A percentile compares a stretch with the other conserved stretches of the same genome.
These are phyloP conservation scores for Sphaerobolus stellatus DNA, from an alignment of 1,284 basidiomycete species.

Conservation along the genomic window DNA sequence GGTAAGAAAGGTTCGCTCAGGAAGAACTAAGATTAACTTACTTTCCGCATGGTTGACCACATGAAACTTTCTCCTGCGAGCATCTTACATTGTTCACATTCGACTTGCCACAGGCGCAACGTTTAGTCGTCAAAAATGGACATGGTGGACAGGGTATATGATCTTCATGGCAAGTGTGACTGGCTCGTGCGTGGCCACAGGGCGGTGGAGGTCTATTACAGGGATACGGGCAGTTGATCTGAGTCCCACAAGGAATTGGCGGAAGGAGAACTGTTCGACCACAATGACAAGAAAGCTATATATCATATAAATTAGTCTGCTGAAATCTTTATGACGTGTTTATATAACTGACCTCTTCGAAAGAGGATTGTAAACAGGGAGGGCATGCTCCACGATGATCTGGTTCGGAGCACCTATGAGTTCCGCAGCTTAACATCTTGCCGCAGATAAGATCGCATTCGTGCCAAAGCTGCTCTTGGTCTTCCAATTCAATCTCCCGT, in stretches of 20 bases:
- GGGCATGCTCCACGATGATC: slow-evolving; percentile 84
- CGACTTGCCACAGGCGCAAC: slow-evolving; percentile 88
- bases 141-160: slow-evolving; percentile 76
- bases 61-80: slow-evolving; percentile 80
- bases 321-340: not conserved
- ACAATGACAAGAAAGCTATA: slow-evolving; percentile 75
- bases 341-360: slow-evolving; percentile 70
- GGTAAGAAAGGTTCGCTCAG: slow-evolving; percentile 8
- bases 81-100: slow-evolving; percentile 69
- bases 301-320: slow-evolving; percentile 6
- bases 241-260: slow-evolving; percentile 76
- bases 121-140: slow-evolving; percentile 71
- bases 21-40: slow-evolving; percentile 30
- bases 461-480: slow-evolving; percentile 67
- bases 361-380: slow-evolving; percentile 80
- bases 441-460: slow-evolving; percentile 79
- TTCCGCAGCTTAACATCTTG: slow-evolving; percentile 69
- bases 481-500: slow-evolving; percentile 34
- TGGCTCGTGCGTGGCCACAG: slow-evolving; percentile 79
- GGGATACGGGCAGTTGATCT: slow-evolving; percentile 73
- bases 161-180: slow-evolving; percentile 79
- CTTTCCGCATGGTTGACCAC: slow-evolving; percentile 79
- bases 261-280: slow-evolving; percentile 69
- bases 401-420: slow-evolving; percentile 65
- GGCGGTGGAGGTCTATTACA: slow-evolving; percentile 69